These are phyloP conservation scores for Panellus pusillus DNA, from an alignment of 768 basidiomycete species.

Conservation along the genomic window DNA sequence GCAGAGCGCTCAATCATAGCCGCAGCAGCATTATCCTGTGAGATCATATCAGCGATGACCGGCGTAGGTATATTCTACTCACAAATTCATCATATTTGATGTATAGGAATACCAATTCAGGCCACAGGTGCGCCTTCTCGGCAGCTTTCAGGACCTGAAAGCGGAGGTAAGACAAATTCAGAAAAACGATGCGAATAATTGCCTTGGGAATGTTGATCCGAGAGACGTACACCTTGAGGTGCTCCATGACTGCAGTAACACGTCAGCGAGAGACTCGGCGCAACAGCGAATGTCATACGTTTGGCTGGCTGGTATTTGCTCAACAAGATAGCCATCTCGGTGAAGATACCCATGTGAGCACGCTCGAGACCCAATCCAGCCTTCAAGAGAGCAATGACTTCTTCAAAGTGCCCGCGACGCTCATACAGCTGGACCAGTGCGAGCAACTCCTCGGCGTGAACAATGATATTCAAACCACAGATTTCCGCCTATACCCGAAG, in stretches of 20 bases:
- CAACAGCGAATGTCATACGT: slow-evolving; percentile 48
- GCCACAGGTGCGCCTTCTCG: slow-evolving; percentile 97
- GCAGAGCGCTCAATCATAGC: slow-evolving; percentile 98
- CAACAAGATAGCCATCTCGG: slow-evolving; percentile 86
- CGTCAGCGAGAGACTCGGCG: slow-evolving; percentile 2
- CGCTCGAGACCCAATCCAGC: slow-evolving; percentile 95
- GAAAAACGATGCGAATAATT: background rate
- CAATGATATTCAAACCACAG: slow-evolving; percentile 96
- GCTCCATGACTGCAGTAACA: slow-evolving; percentile 82
- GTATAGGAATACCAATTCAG: slow-evolving; percentile 97
- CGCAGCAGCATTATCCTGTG: slow-evolving; percentile 90
- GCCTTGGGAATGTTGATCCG: slow-evolving; percentile 98
- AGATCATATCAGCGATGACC: slow-evolving; percentile 6
- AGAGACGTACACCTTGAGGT: slow-evolving; percentile 92
- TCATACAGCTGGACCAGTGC: slow-evolving; percentile 83
- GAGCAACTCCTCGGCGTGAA: slow-evolving; percentile 87
- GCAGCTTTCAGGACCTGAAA: slow-evolving; percentile 86
- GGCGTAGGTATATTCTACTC: slow-evolving; percentile 27
- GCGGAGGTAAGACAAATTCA: background rate
- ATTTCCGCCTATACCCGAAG: slow-evolving; percentile 73
- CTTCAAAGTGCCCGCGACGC: slow-evolving; percentile 89
- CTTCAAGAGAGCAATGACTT: slow-evolving; percentile 88
- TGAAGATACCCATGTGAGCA: slow-evolving; percentile 99
- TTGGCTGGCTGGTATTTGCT: slow-evolving; percentile 96
- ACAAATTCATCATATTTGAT: slow-evolving; percentile 97